These are phyloP conservation scores for Takashimella tepidaria DNA, from an alignment of 1,284 basidiomycete genomes.

Conservation along the genomic window DNA sequence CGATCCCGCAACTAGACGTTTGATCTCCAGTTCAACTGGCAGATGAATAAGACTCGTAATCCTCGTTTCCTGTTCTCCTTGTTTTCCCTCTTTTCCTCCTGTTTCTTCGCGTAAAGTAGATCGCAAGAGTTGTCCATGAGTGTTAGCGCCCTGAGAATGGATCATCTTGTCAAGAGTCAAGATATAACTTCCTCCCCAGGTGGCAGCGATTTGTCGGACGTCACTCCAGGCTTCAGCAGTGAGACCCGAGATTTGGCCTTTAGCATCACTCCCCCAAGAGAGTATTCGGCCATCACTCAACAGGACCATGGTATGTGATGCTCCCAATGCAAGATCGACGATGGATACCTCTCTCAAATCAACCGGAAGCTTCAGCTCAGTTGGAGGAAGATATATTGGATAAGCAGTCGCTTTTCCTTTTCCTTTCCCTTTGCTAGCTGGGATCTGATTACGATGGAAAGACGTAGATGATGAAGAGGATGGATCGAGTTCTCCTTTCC, in stretches of 20 bases:
- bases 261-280: constrained; percentile 62
- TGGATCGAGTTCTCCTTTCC: constrained; percentile 60
- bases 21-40: background rate
- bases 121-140: constrained; percentile 61
- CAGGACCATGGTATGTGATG: constrained; percentile 64
- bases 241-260: constrained; percentile 59
- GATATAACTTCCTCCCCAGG: constrained; percentile 77
- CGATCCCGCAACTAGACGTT: constrained; percentile 61
- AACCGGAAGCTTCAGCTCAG: constrained; percentile 17
- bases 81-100: background rate
- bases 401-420: constrained; percentile 24
- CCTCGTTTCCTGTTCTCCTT: background rate
- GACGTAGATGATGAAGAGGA: constrained; percentile 9
- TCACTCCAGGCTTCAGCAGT: constrained; percentile 23
- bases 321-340: constrained; percentile 55
- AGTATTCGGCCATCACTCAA: constrained; percentile 53
- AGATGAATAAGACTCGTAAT: background rate
- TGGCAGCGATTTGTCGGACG: constrained; percentile 55
- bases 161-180: constrained; percentile 39
- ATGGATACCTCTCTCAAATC: constrained; percentile 13
- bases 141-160: constrained; percentile 59
- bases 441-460: no score
- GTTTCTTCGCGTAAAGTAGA: background rate
- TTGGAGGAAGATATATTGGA: constrained; percentile 18
- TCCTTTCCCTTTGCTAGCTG: constrained; percentile 15